A percentile compares a stretch with the other conserved stretches of the same genome.
Conservation (phyloP, 768 basidiomycete species). For the Termitomyces sp. region DNA sequence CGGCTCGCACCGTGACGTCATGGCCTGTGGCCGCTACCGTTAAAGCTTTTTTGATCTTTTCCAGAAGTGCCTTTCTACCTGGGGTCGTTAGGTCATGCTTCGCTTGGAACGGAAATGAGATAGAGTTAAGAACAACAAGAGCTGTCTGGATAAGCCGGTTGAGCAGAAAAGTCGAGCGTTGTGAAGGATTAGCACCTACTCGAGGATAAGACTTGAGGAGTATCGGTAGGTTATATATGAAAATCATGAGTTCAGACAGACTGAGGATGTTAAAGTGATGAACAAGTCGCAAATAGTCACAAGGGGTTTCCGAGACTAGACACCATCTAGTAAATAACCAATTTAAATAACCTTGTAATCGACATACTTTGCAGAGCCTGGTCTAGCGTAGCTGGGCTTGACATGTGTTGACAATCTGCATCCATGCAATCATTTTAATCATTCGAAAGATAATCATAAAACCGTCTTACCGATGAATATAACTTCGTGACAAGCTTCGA, state of each 20-base stretch:
- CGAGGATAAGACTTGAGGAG: slow-evolving; percentile 42
- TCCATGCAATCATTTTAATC: slow-evolving; percentile 1
- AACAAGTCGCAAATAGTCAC: slow-evolving; percentile 23
- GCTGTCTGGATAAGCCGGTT: slow-evolving; percentile 35
- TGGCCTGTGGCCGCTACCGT: slow-evolving; percentile 43
- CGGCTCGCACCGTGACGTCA: slow-evolving; percentile 41
- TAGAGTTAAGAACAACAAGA: slow-evolving; percentile 62
- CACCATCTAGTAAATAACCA: background rate
- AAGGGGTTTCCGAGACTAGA: slow-evolving; percentile 10
- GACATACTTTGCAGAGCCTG: slow-evolving; percentile 23
- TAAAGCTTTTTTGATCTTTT: slow-evolving; percentile 50
- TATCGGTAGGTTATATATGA: slow-evolving; percentile 50
- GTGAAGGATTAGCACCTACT: slow-evolving; percentile 26
- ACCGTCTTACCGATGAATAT: slow-evolving; percentile 58
- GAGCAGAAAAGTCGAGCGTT: background rate
- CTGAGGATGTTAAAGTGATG: slow-evolving; percentile 41
- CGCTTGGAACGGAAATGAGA: slow-evolving; percentile 66
- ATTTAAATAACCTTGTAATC: background rate
- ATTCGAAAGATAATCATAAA: slow-evolving; percentile 8
- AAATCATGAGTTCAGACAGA: slow-evolving; percentile 53
- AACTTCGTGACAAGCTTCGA: slow-evolving; percentile 45
- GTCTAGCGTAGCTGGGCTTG: slow-evolving; percentile 27
- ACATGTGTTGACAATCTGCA: slow-evolving; percentile 48
- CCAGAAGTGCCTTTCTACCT: slow-evolving; percentile 42
- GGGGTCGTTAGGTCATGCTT: slow-evolving; percentile 32